Base-by-base conservation (phyloP, 2,329 filamentous ascomycete genomes). In the Aspergillus persii region DNA sequence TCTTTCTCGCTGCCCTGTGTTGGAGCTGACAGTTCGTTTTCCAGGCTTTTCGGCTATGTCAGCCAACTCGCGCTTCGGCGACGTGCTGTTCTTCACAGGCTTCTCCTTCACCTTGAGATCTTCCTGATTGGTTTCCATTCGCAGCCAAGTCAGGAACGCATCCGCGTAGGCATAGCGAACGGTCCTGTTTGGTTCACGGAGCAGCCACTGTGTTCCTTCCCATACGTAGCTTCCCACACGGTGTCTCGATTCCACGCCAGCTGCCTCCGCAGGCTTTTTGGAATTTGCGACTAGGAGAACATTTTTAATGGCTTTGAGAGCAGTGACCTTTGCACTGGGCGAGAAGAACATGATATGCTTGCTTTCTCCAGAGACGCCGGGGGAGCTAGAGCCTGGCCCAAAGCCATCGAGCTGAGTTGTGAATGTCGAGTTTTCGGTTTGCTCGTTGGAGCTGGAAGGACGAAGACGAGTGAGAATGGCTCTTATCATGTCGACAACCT, bases 121-220 rank as follows among this genome's bases (percentile, higher is more conserved):
- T 4, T 79, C 79, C 59, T 80, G 82, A 1, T 84, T 89, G 18
- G 91, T 90, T 75, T 96, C 92, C n/a, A 89, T 80, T 58, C 89
- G 86, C 54, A 97, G 81, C 92, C 94, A 99, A 0, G 90, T 90
- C 46, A 91, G 75, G 15, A 98, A 76, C 4, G 92, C 90, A 73
- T 96, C 91, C 6, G 88, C 86, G 67, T 98, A 99, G 0, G 92
- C 91, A 71, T 89, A 89, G 56, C 93, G 86, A 36, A 98, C 92
- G 33, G 86, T 83, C 33, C 86, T 86, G 68, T 93, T 89, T 0
- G 86, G 83, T 69, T 97, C 94, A 41, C 90, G 87, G 23, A 98
- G 79, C 49, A 98, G 84, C 91, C 92, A 96, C 62, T 97, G 92
- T 0, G 93, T 96, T n/a, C 91, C 92, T 74, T 98, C 93, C 95